Base-by-base conservation (phyloP, 371 early-diverging fungal genomes). In the Rhizopus arrhizus region DNA sequence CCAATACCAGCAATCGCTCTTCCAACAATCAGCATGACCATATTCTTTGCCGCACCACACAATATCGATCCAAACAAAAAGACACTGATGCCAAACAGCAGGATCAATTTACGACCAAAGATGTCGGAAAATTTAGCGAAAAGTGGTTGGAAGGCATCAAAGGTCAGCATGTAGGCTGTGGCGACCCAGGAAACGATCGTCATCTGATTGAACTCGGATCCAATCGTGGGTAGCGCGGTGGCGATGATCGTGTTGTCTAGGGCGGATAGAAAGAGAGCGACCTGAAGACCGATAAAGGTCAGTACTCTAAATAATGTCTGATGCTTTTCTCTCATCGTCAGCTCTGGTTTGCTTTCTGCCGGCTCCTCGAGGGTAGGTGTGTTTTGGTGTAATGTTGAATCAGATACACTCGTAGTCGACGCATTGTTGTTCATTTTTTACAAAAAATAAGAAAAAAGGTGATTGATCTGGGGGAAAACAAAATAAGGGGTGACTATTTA, bases 221-320 rank as follows among this genome's bases (percentile, higher is more conserved):
- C 86, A 56, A 91, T 90, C 10, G 68, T 78, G 53, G 89, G 87
- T 10, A 91, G 69, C 16, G 91, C 87, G n/a, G 88, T 89, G 4
- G 91, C 81, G 32, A 89, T 82, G 61, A 90, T 86, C 0, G 89
- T 90, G 43, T 82, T 62, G 65, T 92, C 93, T 45, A 92, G 75
- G 55, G 89, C 90, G 31, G 89, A 90, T 58, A 94, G 79, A 67
- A 94, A 91, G 5, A 89, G 62, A 0, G 86, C 78, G 54, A 89
- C 62, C 16, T 81, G 81, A 33, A 89, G 68, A 41, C 81, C 78
- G 32, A 82, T 41, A 60, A 80, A 80, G n/a, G 74, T 75, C 50
- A 43, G 4, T 5, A 43, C 43, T 22, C 22, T 22, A 22, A 22
- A 22, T 22, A 22, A 22, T 22, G 22, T 22, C 22, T 22, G 22